These are phyloP conservation scores for Ceratocystiopsis sp. DNA, from an alignment of 2,329 filamentous ascomycete genomes.

Conservation along the genomic window DNA sequence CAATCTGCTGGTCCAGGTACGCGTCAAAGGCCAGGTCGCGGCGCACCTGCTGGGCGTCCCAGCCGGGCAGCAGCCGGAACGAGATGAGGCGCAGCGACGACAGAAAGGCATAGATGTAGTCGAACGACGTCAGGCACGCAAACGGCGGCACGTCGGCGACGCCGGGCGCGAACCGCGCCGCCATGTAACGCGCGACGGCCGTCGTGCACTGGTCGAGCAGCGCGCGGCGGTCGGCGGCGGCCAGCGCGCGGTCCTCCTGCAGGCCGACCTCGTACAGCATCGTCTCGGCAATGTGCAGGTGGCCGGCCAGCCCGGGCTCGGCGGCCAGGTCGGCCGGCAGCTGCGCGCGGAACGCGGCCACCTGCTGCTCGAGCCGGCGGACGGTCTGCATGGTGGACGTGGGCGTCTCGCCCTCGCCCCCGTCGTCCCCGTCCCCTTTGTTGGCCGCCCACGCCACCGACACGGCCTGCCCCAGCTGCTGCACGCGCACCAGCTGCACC, in stretches of 20 bases:
- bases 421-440: no score
- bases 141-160: conserved; percentile 20
- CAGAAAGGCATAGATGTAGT: conserved; percentile 29
- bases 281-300: conserved; percentile 27
- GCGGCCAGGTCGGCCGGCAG: no score
- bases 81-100: conserved; percentile 29
- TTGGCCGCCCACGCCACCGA: conserved; percentile 23
- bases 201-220: conserved; percentile 28
- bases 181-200: conserved; percentile 24
- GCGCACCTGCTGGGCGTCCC: conserved; percentile 23
- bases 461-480: conserved; percentile 31
- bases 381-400: no score
- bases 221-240: conserved; percentile 12
- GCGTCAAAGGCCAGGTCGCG: conserved; percentile 19
- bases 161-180: conserved; percentile 11
- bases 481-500: conserved; percentile 27
- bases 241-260: conserved; percentile 16
- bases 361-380: no score
- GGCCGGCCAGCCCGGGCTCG: conserved; percentile 16
- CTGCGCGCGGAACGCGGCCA: no score
- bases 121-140: conserved; percentile 26
- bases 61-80: conserved; percentile 25
- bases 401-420: no score
- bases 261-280: conserved; percentile 30
- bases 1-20: conserved; percentile 15